Conservation (phyloP, 495 filamentous ascomycete genomes). For the Rostrohypoxylon terebratum region DNA sequence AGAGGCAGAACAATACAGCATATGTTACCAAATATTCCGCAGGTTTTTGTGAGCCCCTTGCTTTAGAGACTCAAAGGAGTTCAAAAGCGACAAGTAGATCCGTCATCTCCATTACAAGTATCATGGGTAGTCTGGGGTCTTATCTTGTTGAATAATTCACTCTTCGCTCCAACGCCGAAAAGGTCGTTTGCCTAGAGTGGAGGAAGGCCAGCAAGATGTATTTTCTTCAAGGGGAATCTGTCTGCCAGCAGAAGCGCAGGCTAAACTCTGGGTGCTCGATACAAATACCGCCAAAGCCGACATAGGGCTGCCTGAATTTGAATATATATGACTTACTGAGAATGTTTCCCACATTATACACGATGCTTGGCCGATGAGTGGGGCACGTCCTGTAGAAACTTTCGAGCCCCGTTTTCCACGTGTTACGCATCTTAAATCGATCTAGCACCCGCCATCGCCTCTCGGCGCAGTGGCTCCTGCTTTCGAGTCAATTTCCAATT, state of each 20-base stretch:
- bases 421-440: constrained; percentile 61
- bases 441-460: constrained; percentile 54
- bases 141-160: constrained; percentile 58
- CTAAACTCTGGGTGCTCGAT: constrained; percentile 60
- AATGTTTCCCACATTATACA: constrained; percentile 66
- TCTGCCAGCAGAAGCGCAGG: constrained; percentile 50
- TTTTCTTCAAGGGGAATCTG: background rate
- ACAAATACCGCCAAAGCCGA: constrained; percentile 56
- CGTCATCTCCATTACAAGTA: constrained; percentile 63
- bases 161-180: constrained; percentile 46
- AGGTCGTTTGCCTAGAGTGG: constrained; percentile 58
- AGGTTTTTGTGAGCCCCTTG: background rate
- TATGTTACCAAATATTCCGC: background rate
- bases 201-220: constrained; percentile 49
- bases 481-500: constrained; percentile 62
- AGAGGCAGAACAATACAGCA: background rate
- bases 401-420: constrained; percentile 64
- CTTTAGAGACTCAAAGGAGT: background rate
- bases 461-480: constrained; percentile 9
- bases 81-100: background rate
- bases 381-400: constrained; percentile 53
- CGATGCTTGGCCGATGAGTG: constrained; percentile 70
- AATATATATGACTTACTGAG: constrained; percentile 46
- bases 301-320: constrained; percentile 58
- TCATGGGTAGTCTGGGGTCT: constrained; percentile 57